These are phyloP conservation scores for Trichoderma simmonsii DNA, from an alignment of 2,329 filamentous ascomycete genomes.

Conservation along the genomic window DNA sequence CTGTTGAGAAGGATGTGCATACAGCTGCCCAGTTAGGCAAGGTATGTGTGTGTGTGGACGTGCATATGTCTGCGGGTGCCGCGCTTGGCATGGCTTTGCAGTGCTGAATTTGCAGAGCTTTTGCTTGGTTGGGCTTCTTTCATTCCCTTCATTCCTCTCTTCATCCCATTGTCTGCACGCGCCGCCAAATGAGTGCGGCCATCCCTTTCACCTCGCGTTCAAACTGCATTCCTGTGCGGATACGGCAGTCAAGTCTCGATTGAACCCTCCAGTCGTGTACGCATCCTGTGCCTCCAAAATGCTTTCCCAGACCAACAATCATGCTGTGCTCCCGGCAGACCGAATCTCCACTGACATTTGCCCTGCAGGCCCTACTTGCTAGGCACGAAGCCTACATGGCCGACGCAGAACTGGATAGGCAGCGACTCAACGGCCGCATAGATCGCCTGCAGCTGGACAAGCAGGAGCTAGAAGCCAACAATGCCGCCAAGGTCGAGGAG, in stretches of 20 bases:
- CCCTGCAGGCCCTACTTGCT: slow-evolving; percentile 79
- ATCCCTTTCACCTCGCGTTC: background rate
- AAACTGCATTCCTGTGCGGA: background rate
- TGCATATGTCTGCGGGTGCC: background rate
- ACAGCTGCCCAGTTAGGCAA: slow-evolving; percentile 85
- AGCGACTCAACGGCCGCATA: slow-evolving; percentile 68
- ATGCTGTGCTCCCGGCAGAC: slow-evolving; percentile 18
- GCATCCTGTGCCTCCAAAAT: background rate
- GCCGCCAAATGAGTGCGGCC: background rate
- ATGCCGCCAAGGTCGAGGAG: slow-evolving; percentile 75
- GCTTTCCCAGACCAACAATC: background rate
- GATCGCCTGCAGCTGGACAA: slow-evolving; percentile 74
- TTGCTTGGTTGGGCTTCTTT: background rate
- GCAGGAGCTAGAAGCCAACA: slow-evolving; percentile 68
- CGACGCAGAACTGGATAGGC: slow-evolving; percentile 82
- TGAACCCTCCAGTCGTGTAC: background rate
- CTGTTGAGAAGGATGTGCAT: slow-evolving; percentile 81
- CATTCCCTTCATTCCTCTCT: background rate
- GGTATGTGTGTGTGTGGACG: slow-evolving; percentile 53
- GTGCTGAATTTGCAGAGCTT: background rate
- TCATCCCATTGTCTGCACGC: background rate
- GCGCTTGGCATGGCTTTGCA: background rate
- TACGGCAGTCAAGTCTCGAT: background rate
- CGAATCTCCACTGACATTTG: slow-evolving; percentile 64
- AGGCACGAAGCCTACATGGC: slow-evolving; percentile 94